Evolutionary conservation across 306 rosid genomes (phyloP), one percentile per base, ranked within the genome.

Genomic region (Vicia villosa): DNA sequence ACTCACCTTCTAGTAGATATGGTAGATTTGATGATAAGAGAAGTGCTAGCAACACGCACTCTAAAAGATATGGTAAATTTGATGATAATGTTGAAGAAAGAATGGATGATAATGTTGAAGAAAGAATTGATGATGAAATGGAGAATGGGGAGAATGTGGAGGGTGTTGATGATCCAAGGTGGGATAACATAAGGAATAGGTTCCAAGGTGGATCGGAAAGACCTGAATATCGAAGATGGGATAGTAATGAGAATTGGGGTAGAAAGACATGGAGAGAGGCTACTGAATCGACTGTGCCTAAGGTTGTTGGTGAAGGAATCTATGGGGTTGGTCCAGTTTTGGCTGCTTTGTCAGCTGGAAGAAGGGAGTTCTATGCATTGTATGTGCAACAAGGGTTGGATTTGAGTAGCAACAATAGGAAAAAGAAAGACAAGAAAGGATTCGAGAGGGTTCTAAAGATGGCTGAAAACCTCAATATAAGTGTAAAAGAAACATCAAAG

Each of bases 401-500:
- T 75, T 84, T 94, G 80, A 83, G 92, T 56, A 80, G 81, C 70
- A 94, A 86, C 71, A 89, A 90, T 46, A 79, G 92, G 80, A 94
- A 88, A 87, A 94, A 94, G 86, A 94, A 94, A 86, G 99, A 94
- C 86, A 91, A 90, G 86, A 94, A 87, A 72, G 96, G 96, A 51
- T 88, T 88, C 74, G 97, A 91, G 79, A 94, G 79, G 76, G 88
- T 87, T 66, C 37, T 88, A 40, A 87, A 76, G 79, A 81, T 86
- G 67, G 99, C 95, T 62, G 97, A 91, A 51, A 87, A 82, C 62
- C 59, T 88, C 46, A 89, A 84, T 30, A 19, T 94, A 72, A 82
- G 74, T 21, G 47, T 87, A 74, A 90, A 83, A 84, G 87, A 91
- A 77, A 77, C 80, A 40, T 83, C 95, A 13, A 94, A 94, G 84